These are phyloP conservation scores for Trichophaea hybrida DNA, from an alignment of 2,329 filamentous ascomycete genomes.

Conservation along the genomic window DNA sequence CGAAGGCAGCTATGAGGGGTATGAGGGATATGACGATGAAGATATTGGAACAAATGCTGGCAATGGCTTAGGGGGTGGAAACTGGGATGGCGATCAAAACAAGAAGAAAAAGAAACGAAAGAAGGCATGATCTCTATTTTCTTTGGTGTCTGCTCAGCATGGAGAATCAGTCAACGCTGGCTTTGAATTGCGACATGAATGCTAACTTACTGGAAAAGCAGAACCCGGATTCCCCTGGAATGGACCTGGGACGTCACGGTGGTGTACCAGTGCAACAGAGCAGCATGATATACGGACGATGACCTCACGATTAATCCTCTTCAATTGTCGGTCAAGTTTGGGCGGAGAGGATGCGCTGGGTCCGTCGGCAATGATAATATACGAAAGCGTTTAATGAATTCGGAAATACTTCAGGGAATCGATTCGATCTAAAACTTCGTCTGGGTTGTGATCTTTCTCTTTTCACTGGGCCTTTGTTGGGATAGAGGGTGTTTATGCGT, in stretches of 20 bases:
- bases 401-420: too few relatives aligned
- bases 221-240: slow-evolving; percentile 15
- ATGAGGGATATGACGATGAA: slow-evolving; percentile 16
- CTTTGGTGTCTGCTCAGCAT: neutral
- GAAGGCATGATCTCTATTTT: slow-evolving; percentile 12
- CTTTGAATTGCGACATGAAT: neutral
- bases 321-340: neutral
- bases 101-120: slow-evolving; percentile 22
- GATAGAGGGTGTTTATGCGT: too few relatives aligned
- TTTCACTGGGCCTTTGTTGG: too few relatives aligned
- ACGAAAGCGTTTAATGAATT: too few relatives aligned
- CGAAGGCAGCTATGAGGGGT: slow-evolving; percentile 18
- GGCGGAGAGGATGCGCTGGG: too few relatives aligned
- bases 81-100: neutral
- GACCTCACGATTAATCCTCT: slow-evolving; percentile 4
- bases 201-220: slow-evolving; percentile 10
- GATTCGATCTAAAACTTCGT: too few relatives aligned
- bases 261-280: slow-evolving; percentile 8
- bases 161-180: too few relatives aligned
- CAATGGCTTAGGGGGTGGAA: neutral
- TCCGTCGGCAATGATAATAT: too few relatives aligned
- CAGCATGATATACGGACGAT: slow-evolving; percentile 1
- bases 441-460: too few relatives aligned
- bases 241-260: slow-evolving; percentile 11
- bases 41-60: slow-evolving; percentile 3